phyloP scores from a whole-genome alignment of 768 basidiomycete species.

The Exidia glandulosa region DNA sequence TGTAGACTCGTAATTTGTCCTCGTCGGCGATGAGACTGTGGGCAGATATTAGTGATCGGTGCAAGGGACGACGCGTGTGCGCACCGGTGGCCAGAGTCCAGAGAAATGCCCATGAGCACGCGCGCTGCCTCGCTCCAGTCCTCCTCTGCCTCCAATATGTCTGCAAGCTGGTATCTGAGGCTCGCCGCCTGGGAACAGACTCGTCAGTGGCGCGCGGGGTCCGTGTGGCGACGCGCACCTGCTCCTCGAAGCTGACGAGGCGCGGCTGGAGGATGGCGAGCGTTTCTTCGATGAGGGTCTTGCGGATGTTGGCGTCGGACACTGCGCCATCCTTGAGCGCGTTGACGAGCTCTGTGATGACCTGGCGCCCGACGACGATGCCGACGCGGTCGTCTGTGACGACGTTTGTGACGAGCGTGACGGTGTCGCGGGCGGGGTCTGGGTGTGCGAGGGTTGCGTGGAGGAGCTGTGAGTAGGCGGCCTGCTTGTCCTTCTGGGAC shows the following conservation, averaged over 20 bases:
- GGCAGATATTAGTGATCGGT: neutral
- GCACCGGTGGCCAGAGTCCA: constrained; percentile 82
- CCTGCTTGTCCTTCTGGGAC: constrained; percentile 73
- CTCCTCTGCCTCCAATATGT: constrained; percentile 79
- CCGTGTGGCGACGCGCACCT: constrained; percentile 41
- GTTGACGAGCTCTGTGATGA: constrained; percentile 76
- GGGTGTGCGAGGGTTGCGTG: constrained; percentile 49
- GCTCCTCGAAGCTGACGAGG: constrained; percentile 89
- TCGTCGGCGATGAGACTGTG: constrained; percentile 44
- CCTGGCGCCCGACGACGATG: constrained; percentile 80
- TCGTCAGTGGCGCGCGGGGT: neutral
- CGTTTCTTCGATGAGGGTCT: constrained; percentile 66
- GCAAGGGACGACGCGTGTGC: constrained; percentile 8
- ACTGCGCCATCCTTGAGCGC: constrained; percentile 46
- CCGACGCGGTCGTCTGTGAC: constrained; percentile 74
- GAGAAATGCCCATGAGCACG: constrained; percentile 82
- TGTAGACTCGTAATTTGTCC: constrained; percentile 82
- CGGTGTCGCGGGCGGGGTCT: constrained; percentile 45
- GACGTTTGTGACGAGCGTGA: constrained; percentile 64
- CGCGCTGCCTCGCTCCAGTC: constrained; percentile 91
- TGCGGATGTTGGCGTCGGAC: constrained; percentile 45
- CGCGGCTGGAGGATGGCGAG: constrained; percentile 61
- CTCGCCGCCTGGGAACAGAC: constrained; percentile 53
- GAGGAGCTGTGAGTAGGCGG: constrained; percentile 61
- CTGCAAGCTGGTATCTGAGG: constrained; percentile 80